Base-by-base conservation (phyloP, 495 filamentous ascomycete species). In the Annulohypoxylon maeteangense region DNA sequence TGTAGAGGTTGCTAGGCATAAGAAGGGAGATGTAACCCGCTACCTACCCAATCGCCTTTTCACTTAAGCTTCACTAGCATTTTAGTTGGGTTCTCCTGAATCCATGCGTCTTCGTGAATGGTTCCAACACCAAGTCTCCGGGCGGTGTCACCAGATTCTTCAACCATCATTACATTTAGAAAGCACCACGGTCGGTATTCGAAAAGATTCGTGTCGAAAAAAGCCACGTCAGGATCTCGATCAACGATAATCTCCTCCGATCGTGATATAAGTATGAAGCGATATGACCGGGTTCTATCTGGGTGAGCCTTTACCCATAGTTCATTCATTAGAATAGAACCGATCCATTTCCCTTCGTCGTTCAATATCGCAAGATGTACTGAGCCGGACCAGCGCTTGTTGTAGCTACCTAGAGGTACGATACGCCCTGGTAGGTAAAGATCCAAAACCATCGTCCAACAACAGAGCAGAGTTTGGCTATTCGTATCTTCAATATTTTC, bases 241-340 rank as follows among this genome's bases (percentile, higher is more conserved):
- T 0, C 0, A 0, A 23, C n/a, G 11, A 48, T 4, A 48, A 48
- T 25, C 2, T 48, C 45, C 22, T 48, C 22, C 2, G 45, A 27
- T 25, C 45, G 45, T 25, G 45, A 48, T 48, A 48, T 25, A n/a
- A 48, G 45, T 48, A 48, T 48, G 8, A 48, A 48, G 20, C 45
- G 45, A 25, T 48, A 48, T 48, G 8, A 5, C 45, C 20, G 45
- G 12, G 18, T 48, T 8, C 12, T 25, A 3, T 48, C 18, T 3
- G 25, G 45, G 20, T 10, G 20, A 5, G 45, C 7, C 6, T 48
- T 6, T 4, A 25, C 10, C 45, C 45, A 48, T 48, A 23, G 1
- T 3, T 48, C 25, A 20, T 48, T 23, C 45, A 48, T 48, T 4
- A 48, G 18, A 25, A 48, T 48, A 27, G 45, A 48, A 14, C 45